phyloP scores from a whole-genome alignment of 768 basidiomycete genomes.

The Lactarius akahatsu region DNA sequence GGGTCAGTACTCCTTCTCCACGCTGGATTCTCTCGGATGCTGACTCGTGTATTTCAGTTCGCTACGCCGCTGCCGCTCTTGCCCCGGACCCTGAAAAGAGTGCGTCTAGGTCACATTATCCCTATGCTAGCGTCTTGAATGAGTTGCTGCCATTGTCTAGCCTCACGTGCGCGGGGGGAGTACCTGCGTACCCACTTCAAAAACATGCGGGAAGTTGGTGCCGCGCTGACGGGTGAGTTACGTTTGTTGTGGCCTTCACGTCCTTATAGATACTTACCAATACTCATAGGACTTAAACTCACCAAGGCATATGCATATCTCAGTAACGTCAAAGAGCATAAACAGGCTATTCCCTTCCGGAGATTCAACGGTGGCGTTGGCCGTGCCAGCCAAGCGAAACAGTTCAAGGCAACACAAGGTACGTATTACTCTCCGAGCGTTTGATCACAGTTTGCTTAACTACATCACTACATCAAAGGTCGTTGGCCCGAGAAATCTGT shows the following conservation, averaged over 20 bases:
- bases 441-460: background rate
- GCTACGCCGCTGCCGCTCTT: slow-evolving; percentile 87
- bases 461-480: slow-evolving; percentile 50
- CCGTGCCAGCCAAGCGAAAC: slow-evolving; percentile 90
- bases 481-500: slow-evolving; percentile 99
- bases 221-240: slow-evolving; percentile 78
- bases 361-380: slow-evolving; percentile 95
- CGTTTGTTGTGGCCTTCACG: background rate
- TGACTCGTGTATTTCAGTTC: slow-evolving; percentile 53
- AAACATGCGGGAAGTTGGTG: slow-evolving; percentile 99
- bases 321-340: slow-evolving; percentile 92
- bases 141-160: slow-evolving; percentile 40
- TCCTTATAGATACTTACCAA: slow-evolving; percentile 9
- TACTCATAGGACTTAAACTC: slow-evolving; percentile 76
- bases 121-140: slow-evolving; percentile 26
- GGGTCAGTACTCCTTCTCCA: slow-evolving; percentile 34
- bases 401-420: slow-evolving; percentile 97
- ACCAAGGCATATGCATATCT: slow-evolving; percentile 96
- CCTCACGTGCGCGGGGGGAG: slow-evolving; percentile 90
- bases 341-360: slow-evolving; percentile 94
- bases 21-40: slow-evolving; percentile 7
- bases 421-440: slow-evolving; percentile 35
- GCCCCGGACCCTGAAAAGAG: slow-evolving; percentile 96
- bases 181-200: slow-evolving; percentile 99
- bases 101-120: slow-evolving; percentile 41